Evolutionary conservation across 371 early-diverging fungal genomes (phyloP), one percentile per base, ranked within the genome.

Genomic region (Mortierella sp.): DNA sequence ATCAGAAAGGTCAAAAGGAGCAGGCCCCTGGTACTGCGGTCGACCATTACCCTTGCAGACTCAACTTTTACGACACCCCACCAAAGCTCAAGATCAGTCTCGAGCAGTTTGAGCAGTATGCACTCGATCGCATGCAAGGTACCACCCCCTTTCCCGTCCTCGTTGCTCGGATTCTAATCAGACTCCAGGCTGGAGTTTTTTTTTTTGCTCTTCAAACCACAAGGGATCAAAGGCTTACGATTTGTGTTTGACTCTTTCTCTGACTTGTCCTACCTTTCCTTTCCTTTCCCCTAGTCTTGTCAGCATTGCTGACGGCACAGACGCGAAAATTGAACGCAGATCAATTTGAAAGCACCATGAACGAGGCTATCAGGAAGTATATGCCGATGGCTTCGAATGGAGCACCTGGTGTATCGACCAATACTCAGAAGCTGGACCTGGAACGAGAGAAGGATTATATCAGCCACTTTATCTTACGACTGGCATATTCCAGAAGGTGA

Each of bases 391-490:
- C 54, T 69, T 26, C 58, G 85, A 88, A 87, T 61, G n/a, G 30
- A 1, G 70, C 63, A 53, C 67, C 71, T 21, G 70, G 71, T 55
- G 45, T 39, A 38, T n/a, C n/a, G n/a, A n/a, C n/a, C n/a, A n/a
- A n/a, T n/a, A n/a, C 63, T 6, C 57, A 52, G 47, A 65, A 66
- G 8, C 72, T 71, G 21, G 59, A 90, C 10, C 80, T 84, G 24
- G 90, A 98, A 71, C 89, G 98, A 46, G 82, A 90, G 43, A 95
- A 95, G 80, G 99, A 98, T 86, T 91, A 95, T 54, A 82, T 96
- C 50, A 91, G 93, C 54, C 99, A 98, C 72, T 98, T 91, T 81
- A 93, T 98, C 26, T 81, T 98, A 27, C 87, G 96, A 30, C 84
- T 98, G 57, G 97, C 98, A 2, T 98, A 94, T 67, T 94, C 96